Base-by-base conservation (phyloP, 495 filamentous ascomycete species). In the Penicillium egyptiacum region DNA sequence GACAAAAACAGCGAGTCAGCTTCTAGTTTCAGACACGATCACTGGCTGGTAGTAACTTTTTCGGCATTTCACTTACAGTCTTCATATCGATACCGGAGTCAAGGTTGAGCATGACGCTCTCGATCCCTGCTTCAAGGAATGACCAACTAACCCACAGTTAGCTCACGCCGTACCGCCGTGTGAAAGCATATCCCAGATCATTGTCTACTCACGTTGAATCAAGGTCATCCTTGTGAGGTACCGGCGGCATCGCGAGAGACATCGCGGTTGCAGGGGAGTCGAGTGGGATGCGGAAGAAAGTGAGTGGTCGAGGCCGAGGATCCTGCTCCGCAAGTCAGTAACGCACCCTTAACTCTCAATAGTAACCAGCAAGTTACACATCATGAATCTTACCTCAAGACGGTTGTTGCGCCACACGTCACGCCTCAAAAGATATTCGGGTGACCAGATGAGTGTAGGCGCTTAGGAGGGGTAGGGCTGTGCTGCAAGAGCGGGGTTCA, bases 1-100 rank as follows among this genome's bases (percentile, higher is more conserved):
- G 33, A 64, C 44, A 30, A 23, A 48, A 39, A 58, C 28, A 41
- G 46, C 55, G 43, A 43, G 69, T 57, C 40, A 61, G 33, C 60
- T 49, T 42, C 37, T 25, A 4, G 14, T 25, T n/a, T 12, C 39
- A 26, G 23, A 45, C 2, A 12, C 12, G 22, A 16, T 31, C 35
- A 11, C 25, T 16, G 10, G 4, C 7, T 48, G 48, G 33, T 30
- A 33, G 35, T 48, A n/a, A 23, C 12, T 10, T 10, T 4, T 41
- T 39, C 9, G 2, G 10, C 12, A 7, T 22, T 53, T 23, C n/a
- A 79, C 88, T 65, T 80, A 93, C 90, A 50, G 86, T 90, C 56
- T 83, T 80, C 86, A 97, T 91, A 64, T 99, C 92, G 71, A 99
- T 86, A 33, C 94, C 94, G 50, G 90, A 88, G 60, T 91, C 88